These are phyloP conservation scores for Myxozyma udenii DNA, from an alignment of 805 yeast genomes.

Conservation along the genomic window DNA sequence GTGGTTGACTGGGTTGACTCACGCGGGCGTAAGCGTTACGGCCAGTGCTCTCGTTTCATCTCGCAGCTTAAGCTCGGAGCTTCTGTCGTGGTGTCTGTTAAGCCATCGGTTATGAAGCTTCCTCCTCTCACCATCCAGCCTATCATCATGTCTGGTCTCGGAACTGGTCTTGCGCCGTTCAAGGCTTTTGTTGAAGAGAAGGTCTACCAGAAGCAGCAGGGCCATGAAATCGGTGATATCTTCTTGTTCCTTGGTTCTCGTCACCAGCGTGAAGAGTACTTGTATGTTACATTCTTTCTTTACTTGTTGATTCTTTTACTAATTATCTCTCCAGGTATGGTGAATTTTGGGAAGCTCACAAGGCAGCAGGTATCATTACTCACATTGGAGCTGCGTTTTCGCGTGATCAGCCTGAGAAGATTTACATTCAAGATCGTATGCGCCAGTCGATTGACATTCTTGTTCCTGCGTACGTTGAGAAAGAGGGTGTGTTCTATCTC, in stretches of 20 bases:
- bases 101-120: conserved; percentile 94
- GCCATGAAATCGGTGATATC: conserved; percentile 82
- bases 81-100: conserved; percentile 88
- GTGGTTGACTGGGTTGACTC: conserved; percentile 95
- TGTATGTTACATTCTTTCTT: conserved; percentile 36
- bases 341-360: conserved; percentile 95
- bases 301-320: not conserved
- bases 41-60: conserved; percentile 90
- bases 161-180: conserved; percentile 98
- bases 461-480: conserved; percentile 70
- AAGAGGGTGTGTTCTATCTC: conserved; percentile 86
- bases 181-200: conserved; percentile 96
- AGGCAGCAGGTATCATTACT: conserved; percentile 86
- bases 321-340: conserved; percentile 51
- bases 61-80: conserved; percentile 75
- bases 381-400: conserved; percentile 98
- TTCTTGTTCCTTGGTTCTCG: conserved; percentile 89
- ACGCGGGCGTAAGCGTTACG: conserved; percentile 79
- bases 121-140: conserved; percentile 87
- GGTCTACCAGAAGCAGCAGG: conserved; percentile 87
- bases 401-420: conserved; percentile 92
- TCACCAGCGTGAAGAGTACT: conserved; percentile 90
- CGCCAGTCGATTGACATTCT: conserved; percentile 69
- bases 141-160: conserved; percentile 93
- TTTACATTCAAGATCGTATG: conserved; percentile 91